Conservation (phyloP, 306 rosid species). For the Cajanus cajan region DNA sequence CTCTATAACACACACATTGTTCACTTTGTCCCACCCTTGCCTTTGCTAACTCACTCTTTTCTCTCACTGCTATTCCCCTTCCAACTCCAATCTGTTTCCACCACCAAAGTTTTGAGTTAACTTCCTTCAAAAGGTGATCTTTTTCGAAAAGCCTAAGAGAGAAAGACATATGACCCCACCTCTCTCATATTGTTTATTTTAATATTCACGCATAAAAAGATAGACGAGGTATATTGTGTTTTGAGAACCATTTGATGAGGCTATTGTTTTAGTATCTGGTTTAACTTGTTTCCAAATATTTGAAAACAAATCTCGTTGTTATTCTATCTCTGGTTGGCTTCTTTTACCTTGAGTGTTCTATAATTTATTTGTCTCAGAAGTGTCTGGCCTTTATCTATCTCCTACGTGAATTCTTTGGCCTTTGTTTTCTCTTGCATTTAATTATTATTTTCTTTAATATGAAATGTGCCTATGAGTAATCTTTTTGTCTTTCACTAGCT, state of each 20-base stretch:
- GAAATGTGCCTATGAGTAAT: background rate
- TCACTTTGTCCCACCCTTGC: slow-evolving; percentile 47
- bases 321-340: too few species aligned
- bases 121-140: slow-evolving; percentile 65
- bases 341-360: too few species aligned
- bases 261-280: background rate
- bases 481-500: slow-evolving; percentile 45
- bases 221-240: too few species aligned
- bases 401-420: slow-evolving; percentile 42
- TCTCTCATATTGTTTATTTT: too few species aligned
- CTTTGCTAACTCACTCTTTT: slow-evolving; percentile 8
- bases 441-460: slow-evolving; percentile 9
- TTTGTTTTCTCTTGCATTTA: background rate
- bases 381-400: too few species aligned
- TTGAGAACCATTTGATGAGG: slow-evolving; percentile 24
- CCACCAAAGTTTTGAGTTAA: slow-evolving; percentile 32
- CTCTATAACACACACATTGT: slow-evolving; percentile 59
- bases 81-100: slow-evolving; percentile 28
- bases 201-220: too few species aligned
- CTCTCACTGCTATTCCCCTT: slow-evolving; percentile 25
- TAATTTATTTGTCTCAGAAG: too few species aligned
- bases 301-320: background rate
- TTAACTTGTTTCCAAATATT: slow-evolving; percentile 3
- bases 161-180: slow-evolving; percentile 44
- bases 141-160: slow-evolving; percentile 46